Evolutionary conservation across 1,284 basidiomycete genomes (phyloP), one percentile per base, ranked within the genome.

Genomic region (Boletus sp.): DNA sequence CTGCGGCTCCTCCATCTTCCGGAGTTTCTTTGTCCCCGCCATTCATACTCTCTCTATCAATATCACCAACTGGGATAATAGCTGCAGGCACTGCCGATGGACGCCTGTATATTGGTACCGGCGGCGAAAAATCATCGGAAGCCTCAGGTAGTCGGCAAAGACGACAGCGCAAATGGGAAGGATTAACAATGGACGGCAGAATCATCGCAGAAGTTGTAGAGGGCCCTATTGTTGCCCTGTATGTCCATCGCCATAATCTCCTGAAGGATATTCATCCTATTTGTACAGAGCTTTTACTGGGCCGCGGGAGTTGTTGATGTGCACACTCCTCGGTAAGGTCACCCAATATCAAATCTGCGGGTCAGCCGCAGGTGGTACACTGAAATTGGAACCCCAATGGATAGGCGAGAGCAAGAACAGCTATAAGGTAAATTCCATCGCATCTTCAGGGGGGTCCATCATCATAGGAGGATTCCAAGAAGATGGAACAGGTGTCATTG

Each of bases 51-150:
- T 84, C 81, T 16, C 73, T 82, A 36, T 77, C 84, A 0, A 68
- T 92, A 24, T 84, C 84, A 4, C 60, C 78, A 1, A 77, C 74
- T 5, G 89, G 86, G 0, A 66, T 84, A 22, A 66, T 91, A 18
- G 88, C 84, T n/a, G 86, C 82, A 9, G 84, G 86, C 5, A 88
- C 85, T 4, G 90, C 88, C 22, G 88, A 91, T 67, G 91, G 91
- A 5, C 82, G 83, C 46, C 65, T 91, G 9, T 85, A 84, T 77
- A 65, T 91, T 27, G 88, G 88, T 13, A 77, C 80, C 15, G 84
- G 88, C 7, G 88, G 89, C 5, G 83, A 87, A 67, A 89, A 84
- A 64, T 63, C 67, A 16, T 53, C 67, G 18, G 59, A 67, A 18
- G 59, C 57, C 39, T 44, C 66, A n/a, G 62, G 55, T 29, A 63